phyloP scores from a whole-genome alignment of 345 rosid species.

The Lepidium sativum region DNA sequence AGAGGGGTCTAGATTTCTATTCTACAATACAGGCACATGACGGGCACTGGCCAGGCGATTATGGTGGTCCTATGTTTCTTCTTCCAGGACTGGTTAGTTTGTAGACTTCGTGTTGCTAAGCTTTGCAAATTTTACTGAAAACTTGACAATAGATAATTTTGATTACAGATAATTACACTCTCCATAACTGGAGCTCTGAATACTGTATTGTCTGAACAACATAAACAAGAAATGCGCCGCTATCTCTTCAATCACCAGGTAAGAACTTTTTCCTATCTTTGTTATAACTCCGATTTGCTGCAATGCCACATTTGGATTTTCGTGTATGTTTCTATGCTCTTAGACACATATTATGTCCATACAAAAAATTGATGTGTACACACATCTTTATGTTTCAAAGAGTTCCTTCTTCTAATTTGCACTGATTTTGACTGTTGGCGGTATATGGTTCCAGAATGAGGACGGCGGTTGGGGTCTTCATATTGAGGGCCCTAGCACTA shows the following conservation, averaged over 20 bases:
- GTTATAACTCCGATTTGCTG: neutral
- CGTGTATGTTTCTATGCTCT: neutral
- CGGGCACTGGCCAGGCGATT: conserved; percentile 99
- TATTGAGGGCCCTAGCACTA: conserved; percentile 95
- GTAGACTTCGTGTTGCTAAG: neutral
- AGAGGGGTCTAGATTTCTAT: conserved; percentile 63
- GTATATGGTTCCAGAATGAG: conserved; percentile 51
- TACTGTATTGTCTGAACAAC: conserved; percentile 68
- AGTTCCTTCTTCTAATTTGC: neutral
- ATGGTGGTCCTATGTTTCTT: conserved; percentile 98
- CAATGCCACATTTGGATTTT: neutral
- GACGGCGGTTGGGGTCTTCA: conserved; percentile 99
- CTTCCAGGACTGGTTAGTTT: conserved; percentile 78
- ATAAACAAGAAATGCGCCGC: conserved; percentile 69
- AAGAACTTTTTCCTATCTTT: conserved; percentile 13
- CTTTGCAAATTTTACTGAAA: neutral
- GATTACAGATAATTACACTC: conserved; percentile 58
- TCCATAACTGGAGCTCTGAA: conserved; percentile 79
- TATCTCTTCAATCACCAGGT: conserved; percentile 93
- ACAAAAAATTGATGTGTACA: neutral
- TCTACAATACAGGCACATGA: conserved; percentile 79
- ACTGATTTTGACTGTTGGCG: neutral
- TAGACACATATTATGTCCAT: neutral
- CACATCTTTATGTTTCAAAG: neutral
- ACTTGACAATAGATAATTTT: neutral